Base-by-base conservation (phyloP, 495 filamentous ascomycete species). In the Trypethelium eluteriae region DNA sequence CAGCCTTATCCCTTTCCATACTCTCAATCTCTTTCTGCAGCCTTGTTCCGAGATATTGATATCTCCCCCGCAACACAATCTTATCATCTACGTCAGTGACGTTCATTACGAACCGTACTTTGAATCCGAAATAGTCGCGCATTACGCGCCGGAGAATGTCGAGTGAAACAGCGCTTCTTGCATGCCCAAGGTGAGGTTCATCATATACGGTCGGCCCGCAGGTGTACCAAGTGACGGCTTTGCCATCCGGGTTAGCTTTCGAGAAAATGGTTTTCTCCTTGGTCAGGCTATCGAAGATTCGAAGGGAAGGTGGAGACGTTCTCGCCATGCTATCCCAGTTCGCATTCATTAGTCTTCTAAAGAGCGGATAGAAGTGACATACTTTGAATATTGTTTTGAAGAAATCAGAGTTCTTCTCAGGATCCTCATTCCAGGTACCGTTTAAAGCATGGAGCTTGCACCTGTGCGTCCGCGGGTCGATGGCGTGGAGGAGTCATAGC, bases 71-170 rank as follows among this genome's bases (percentile, higher is more conserved):
- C 62, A 96, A 80, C 70, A 96, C 95, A 71, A 96, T 95, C 86
- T 96, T 98, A 78, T 96, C 91, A 74, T 96, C 92, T 2, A 96
- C 84, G 78, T 96, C 91, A 3, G 93, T 96, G 70, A 96, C 90
- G 76, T 98, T 98, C 89, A 95, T 93, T 59, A 97, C 91, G 81
- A 96, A 96, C 53, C 88, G 84, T 65, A 98, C 86, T 39, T 92
- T 81, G 75, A 87, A 96, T 56, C 85, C 84, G 74, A 96, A 96
- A 77, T 95, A 93, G 73, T 96, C 87, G 68, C 80, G 76, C 78
- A 98, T 79, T 69, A 97, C 91, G 71, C 94, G 83, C 46, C 93
- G 85, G 67, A 98, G 86, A 57, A 98, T 94, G 77, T 98, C 94
- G 16, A 91, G 95, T 39, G 85, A 89, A 64, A 96, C 90, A 88